phyloP scores from a whole-genome alignment of 257 asterid genomes.

The Gentiana macrophylla region DNA sequence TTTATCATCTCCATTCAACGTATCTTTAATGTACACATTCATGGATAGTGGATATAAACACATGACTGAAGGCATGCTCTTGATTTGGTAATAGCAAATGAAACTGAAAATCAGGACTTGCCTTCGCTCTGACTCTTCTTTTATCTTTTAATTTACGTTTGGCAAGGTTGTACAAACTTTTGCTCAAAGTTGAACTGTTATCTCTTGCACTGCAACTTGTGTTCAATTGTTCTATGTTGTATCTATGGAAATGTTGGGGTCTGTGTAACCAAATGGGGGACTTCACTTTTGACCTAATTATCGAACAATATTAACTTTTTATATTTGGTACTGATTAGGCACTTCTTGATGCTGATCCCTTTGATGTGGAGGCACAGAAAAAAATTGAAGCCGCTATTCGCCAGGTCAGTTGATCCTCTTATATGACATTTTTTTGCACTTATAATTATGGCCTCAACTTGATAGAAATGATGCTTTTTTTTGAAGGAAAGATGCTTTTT shows the following conservation, averaged over 20 bases:
- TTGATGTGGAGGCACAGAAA: slow-evolving; percentile 95
- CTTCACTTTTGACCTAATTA: slow-evolving; percentile 4
- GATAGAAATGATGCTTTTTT: neutral
- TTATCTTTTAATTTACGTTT: no score
- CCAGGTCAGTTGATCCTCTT: slow-evolving; percentile 39
- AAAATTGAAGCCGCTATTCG: slow-evolving; percentile 92
- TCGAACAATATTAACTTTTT: slow-evolving; percentile 6
- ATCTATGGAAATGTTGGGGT: neutral
- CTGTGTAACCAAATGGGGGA: neutral
- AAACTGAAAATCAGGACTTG: no score
- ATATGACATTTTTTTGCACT: neutral
- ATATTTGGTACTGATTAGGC: slow-evolving; percentile 30
- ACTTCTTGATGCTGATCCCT: slow-evolving; percentile 92
- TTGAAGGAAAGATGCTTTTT: no score
- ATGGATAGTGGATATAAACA: no score
- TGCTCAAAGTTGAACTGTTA: neutral
- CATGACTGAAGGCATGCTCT: no score
- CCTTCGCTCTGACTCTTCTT: no score
- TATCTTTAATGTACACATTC: no score
- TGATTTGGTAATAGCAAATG: no score
- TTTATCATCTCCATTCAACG: no score
- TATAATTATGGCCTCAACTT: neutral
- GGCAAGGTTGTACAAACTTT: no score
- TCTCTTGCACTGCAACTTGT: neutral
- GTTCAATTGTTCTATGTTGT: neutral